phyloP scores from a whole-genome alignment of 2,329 filamentous ascomycete genomes.

The Penicillium frequentans region DNA sequence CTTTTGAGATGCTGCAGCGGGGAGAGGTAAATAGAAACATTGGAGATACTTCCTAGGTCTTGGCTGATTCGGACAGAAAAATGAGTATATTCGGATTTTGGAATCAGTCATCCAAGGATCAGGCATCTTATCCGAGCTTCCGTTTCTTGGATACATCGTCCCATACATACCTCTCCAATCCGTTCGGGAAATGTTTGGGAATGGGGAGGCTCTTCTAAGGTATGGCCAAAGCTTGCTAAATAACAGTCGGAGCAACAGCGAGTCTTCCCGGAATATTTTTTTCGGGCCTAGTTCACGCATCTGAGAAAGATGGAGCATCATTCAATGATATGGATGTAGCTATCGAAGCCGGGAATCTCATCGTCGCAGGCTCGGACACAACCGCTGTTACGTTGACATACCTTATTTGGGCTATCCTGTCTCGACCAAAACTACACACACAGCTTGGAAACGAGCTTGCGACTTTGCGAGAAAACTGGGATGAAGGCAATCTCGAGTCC shows the following conservation, averaged over 20 bases:
- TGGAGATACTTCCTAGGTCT: no score
- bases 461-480: background rate
- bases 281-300: background rate
- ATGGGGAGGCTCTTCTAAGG: background rate
- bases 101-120: background rate
- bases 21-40: no score
- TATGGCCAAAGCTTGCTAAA: background rate
- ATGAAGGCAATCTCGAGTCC: background rate
- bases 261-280: background rate
- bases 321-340: slow-evolving; percentile 34
- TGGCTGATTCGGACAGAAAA: no score
- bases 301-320: background rate
- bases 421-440: background rate
- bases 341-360: slow-evolving; percentile 42
- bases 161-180: background rate
- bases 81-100: background rate
- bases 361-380: slow-evolving; percentile 52
- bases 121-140: background rate
- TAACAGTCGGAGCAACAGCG: background rate
- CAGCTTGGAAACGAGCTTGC: background rate
- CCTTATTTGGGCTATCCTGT: slow-evolving; percentile 18
- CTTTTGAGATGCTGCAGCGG: slow-evolving; percentile 40
- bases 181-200: background rate
- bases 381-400: slow-evolving; percentile 51
- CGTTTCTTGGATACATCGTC: background rate